phyloP scores from a whole-genome alignment of 345 rosid species.

The Populus pruinosa region DNA sequence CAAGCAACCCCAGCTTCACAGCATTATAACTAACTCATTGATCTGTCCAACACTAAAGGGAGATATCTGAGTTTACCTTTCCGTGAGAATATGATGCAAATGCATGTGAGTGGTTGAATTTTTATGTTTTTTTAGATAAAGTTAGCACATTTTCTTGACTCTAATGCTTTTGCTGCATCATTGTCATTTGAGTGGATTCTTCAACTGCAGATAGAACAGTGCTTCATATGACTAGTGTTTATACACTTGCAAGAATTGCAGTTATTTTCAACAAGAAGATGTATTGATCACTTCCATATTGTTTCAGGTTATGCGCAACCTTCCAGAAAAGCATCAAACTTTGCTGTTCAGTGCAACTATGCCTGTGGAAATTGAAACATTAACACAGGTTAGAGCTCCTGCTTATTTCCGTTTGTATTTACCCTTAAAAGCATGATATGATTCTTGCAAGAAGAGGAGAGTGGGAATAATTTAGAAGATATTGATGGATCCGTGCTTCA shows the following conservation, averaged over 20 bases:
- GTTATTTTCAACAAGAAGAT: not conserved
- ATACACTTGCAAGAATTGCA: not conserved
- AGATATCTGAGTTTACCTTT: not conserved
- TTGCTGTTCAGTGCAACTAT: conserved; percentile 46
- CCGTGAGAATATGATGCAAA: not conserved
- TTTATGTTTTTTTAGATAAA: not conserved
- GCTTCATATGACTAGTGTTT: not conserved
- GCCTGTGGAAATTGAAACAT: conserved; percentile 43
- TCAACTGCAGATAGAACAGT: not conserved
- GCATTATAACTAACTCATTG: not conserved
- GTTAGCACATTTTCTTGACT: not conserved
- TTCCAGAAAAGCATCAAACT: conserved; percentile 40
- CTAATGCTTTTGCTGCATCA: not conserved
- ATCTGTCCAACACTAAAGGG: not conserved
- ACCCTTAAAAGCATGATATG: not conserved
- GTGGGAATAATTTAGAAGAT: not conserved
- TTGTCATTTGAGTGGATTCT: not conserved
- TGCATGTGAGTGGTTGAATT: not conserved
- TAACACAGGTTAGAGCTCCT: conserved; percentile 30
- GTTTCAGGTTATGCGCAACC: conserved; percentile 34
- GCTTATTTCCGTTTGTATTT: not conserved
- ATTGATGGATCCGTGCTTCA: not conserved
- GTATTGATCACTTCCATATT: not conserved
- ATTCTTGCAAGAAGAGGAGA: conserved; percentile 3
- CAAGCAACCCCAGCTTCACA: not conserved